phyloP scores from a whole-genome alignment of 1,139 yeast genomes.

The Hemisphaericaspora lyxosophila region DNA sequence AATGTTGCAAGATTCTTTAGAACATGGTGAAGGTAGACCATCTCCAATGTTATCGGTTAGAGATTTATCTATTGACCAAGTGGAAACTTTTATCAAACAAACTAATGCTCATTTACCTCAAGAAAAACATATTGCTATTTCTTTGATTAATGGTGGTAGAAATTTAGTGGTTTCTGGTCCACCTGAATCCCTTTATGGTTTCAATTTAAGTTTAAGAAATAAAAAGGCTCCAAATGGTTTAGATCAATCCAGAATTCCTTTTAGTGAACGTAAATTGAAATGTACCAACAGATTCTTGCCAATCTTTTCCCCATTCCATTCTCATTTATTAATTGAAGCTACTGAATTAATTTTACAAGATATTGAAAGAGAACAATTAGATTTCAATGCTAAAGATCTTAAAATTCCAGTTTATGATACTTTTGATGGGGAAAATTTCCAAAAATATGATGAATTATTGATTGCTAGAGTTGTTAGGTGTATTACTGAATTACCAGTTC shows the following conservation, averaged over 20 bases:
- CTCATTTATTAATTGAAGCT: conserved; percentile 77
- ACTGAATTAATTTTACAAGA: conserved; percentile 66
- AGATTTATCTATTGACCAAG: conserved; percentile 78
- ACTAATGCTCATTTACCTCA: conserved; percentile 92
- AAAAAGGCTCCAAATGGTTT: conserved; percentile 93
- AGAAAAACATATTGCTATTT: conserved; percentile 87
- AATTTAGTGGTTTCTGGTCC: conserved; percentile 97
- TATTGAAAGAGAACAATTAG: conserved; percentile 53
- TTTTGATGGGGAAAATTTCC: conserved; percentile 77
- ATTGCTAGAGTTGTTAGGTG: conserved; percentile 66
- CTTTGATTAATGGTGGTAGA: conserved; percentile 93
- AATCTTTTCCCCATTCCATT: conserved; percentile 95
- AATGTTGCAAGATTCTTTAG: conserved; percentile 87
- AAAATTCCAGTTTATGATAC: conserved; percentile 92
- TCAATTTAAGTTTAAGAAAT: conserved; percentile 86
- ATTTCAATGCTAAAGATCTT: conserved; percentile 55
- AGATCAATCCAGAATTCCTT: conserved; percentile 93
- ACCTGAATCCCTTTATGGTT: conserved; percentile 97
- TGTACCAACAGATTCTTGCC: conserved; percentile 94
- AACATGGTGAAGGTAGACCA: conserved; percentile 94
- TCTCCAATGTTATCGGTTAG: conserved; percentile 96
- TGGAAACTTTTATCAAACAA: conserved; percentile 72
- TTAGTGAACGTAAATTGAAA: conserved; percentile 87
- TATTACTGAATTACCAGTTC: conserved; percentile 85
- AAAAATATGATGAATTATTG: conserved; percentile 46